A percentile compares a stretch with the other conserved stretches of the same genome.
These are phyloP conservation scores for Magnaporthales sp. DNA, from an alignment of 2,329 filamentous ascomycete genomes.

Conservation along the genomic window DNA sequence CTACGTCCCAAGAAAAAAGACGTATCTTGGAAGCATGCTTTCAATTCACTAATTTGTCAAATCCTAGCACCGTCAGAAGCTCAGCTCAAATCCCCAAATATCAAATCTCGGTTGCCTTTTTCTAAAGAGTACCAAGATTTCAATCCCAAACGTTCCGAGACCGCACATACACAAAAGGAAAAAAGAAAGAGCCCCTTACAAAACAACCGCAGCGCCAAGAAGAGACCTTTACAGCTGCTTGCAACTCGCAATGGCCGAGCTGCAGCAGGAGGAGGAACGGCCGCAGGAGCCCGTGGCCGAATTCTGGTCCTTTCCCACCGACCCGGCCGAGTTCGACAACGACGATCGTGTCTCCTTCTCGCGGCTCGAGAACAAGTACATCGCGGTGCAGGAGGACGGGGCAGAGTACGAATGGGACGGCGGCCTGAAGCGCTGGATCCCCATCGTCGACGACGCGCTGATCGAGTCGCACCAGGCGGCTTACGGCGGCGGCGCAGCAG, in stretches of 20 bases:
- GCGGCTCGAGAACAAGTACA: constrained; percentile 71
- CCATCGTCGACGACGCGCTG: constrained; percentile 28
- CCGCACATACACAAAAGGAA: neutral
- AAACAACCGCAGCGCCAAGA: neutral
- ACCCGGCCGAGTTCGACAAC: constrained; percentile 60
- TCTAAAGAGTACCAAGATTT: neutral
- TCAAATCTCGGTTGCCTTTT: neutral
- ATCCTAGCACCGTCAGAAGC: neutral
- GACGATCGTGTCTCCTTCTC: constrained; percentile 84
- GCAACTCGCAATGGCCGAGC: neutral
- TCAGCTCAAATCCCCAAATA: neutral
- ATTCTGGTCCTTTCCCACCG: constrained; percentile 41
- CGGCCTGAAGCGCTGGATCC: constrained; percentile 65
- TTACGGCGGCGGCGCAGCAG: constrained; percentile 13
- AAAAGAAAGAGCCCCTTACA: neutral
- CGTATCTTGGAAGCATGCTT: neutral
- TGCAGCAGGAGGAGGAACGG: neutral
- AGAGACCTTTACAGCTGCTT: neutral
- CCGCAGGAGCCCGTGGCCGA: constrained; percentile 2
- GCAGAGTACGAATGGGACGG: constrained; percentile 78
- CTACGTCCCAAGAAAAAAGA: neutral
- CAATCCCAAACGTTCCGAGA: neutral
- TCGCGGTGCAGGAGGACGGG: constrained; percentile 77
- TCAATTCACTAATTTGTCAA: neutral
- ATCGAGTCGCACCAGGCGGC: constrained; percentile 19